Evolutionary conservation across 345 rosid species (phyloP), one percentile per base, ranked within the genome.

Genomic region (Melaleuca quinquenervia): DNA sequence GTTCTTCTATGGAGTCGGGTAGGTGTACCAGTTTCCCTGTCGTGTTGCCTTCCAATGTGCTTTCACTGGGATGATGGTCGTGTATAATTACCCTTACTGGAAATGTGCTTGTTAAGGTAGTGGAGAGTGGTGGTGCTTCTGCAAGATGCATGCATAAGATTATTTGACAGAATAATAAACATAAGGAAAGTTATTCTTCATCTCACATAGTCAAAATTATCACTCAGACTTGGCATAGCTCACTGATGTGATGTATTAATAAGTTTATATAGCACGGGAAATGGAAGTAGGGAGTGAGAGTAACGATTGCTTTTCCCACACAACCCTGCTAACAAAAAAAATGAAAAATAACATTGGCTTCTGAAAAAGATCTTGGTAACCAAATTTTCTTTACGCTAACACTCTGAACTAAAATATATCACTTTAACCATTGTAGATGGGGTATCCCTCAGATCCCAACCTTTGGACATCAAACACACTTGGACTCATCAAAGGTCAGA

Each of bases 1-100:
- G 98, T 50, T 92, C 95, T 83, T 93, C 93, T 21, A 92, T 88
- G 64, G 98, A 89, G 78, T 91, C 88, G 15, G 99, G 98, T 88
- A 96, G 91, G 91, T 91, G 84, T 89, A 96, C 90, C 84, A 96
- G 93, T 92, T 92, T 95, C 55, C 98, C 98, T 4, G 9, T 84
- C 18, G 76, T 50, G 84, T 88, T 92, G 85, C 88, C 89, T 84
- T 86, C 91, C 41, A 49, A 24, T 87, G 88, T 78, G 64, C 82
- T 88, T 90, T 91, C 87, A 64, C 90, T 87, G 52, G 98, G 98
- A 90, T 90, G 89, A 84, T 95, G 91, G 84, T 96, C 92, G 64
- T 96, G 96, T 82, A 96, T 94, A 84, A 94, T 94, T 87, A 94
- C 98, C 90, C 98, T 89, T 86, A 80, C 91, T 5, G 87, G 89